These are phyloP conservation scores for Physocladia obscura DNA, from an alignment of 192 early-diverging fungal species.

Conservation along the genomic window DNA sequence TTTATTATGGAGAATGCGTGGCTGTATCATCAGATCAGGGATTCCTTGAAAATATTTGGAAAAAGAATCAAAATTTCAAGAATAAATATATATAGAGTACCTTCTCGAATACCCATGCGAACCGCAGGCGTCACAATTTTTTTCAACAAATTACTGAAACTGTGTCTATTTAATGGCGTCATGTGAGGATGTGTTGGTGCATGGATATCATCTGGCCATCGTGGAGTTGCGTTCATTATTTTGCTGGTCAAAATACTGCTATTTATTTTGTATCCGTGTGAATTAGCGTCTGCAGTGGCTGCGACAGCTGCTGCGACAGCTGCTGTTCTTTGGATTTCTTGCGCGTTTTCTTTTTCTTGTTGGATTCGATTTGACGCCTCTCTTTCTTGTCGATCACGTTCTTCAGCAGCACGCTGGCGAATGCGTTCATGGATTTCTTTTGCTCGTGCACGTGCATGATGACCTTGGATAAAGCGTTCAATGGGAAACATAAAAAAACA, in stretches of 20 bases:
- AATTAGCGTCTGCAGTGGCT: not conserved
- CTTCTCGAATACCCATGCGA: constrained; percentile 15
- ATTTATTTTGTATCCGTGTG: not conserved
- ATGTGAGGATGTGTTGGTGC: constrained; percentile 3
- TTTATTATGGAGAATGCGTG: constrained; percentile 40
- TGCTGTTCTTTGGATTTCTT: constrained; percentile 7
- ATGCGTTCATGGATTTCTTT: constrained; percentile 19
- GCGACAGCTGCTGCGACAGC: not conserved
- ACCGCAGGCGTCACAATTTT: constrained; percentile 23
- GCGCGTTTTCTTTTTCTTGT: not conserved
- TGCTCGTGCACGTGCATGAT: constrained; percentile 5
- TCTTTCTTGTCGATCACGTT: not conserved
- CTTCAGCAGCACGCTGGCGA: constrained; percentile 2
- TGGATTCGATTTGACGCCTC: not conserved
- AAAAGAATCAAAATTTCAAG: not conserved
- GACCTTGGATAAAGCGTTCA: not conserved
- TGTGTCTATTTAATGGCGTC: not conserved
- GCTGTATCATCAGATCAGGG: constrained; percentile 32
- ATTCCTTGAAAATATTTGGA: not conserved
- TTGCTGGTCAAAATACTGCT: not conserved
- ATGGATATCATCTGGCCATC: constrained; percentile 24
- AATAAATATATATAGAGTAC: not conserved
- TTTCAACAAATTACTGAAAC: not conserved
- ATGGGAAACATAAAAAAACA: too few species aligned
- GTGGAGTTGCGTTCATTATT: constrained; percentile 7